Conservation (phyloP, 108 stramenopile genomes). For the Tribonema minus region DNA sequence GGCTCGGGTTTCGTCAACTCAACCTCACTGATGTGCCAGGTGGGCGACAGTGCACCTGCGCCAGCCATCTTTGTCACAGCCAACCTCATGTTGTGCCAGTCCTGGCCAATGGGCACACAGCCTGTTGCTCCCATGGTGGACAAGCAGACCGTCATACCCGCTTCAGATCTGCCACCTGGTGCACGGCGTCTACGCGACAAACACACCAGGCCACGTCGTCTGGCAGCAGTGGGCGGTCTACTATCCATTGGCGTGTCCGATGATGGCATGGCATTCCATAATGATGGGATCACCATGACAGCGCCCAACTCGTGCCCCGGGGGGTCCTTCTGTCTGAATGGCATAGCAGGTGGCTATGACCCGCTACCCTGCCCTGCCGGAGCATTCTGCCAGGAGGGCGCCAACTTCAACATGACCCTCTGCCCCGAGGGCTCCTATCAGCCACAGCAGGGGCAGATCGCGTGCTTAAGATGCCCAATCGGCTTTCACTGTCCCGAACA, state of each 20-base stretch:
- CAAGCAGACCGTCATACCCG: too few relatives aligned
- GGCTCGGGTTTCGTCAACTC: slow-evolving; percentile 60
- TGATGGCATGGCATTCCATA: slow-evolving; percentile 55
- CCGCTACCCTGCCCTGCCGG: slow-evolving; percentile 37
- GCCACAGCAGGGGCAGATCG: slow-evolving; percentile 30
- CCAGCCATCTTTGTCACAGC: slow-evolving; percentile 8
- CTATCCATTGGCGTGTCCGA: too few relatives aligned
- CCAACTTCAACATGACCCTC: slow-evolving; percentile 59
- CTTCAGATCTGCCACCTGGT: too few relatives aligned
- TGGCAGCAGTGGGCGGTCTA: too few relatives aligned
- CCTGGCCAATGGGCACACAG: too few relatives aligned
- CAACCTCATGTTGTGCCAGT: too few relatives aligned
- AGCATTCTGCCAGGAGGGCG: slow-evolving; percentile 56
- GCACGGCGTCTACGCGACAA: too few relatives aligned
- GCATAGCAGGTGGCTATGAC: not conserved
- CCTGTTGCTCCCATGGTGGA: too few relatives aligned
- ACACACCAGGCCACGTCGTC: too few relatives aligned
- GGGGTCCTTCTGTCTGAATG: slow-evolving; percentile 44
- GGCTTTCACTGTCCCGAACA: slow-evolving; percentile 63
- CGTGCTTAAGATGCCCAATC: slow-evolving; percentile 64
- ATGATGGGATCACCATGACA: slow-evolving; percentile 23
- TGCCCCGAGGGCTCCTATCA: slow-evolving; percentile 66
- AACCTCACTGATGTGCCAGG: slow-evolving; percentile 48
- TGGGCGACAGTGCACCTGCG: slow-evolving; percentile 38
- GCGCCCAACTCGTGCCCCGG: slow-evolving; percentile 30